Percentiles rank a stretch among this genome's conserved stretches.
Conservation (phyloP, 331 rosid genomes). For the Quercus lobata region DNA sequence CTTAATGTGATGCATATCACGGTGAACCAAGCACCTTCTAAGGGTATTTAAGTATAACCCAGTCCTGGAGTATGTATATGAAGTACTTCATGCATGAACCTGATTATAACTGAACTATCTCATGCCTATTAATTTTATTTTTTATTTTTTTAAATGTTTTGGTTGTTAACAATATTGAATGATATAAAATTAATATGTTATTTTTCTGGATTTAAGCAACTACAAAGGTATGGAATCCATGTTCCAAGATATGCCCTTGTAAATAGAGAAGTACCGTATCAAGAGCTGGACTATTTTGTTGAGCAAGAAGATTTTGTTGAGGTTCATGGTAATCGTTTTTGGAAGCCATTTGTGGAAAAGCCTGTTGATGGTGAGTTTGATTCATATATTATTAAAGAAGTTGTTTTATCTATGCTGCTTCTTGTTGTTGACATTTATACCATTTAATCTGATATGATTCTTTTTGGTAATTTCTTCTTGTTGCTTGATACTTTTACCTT, state of each 20-base stretch:
- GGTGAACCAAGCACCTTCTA: no score
- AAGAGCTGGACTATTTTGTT: conserved; percentile 75
- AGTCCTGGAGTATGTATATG: not conserved
- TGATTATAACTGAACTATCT: conserved; percentile 5
- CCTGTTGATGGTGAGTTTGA: conserved; percentile 84
- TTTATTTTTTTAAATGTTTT: not conserved
- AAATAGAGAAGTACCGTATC: conserved; percentile 71
- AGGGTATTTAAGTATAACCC: no score
- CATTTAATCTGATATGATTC: not conserved
- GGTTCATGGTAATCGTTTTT: conserved; percentile 79
- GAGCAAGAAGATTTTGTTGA: conserved; percentile 99
- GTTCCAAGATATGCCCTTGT: conserved; percentile 97
- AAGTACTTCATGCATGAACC: conserved; percentile 16
- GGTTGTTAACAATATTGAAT: conserved; percentile 3
- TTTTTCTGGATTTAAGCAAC: conserved; percentile 58
- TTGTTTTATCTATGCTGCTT: conserved; percentile 9
- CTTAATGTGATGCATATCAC: no score
- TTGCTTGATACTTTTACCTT: not conserved
- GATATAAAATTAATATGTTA: conserved; percentile 23
- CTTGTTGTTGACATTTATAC: not conserved
- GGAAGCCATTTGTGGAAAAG: conserved; percentile 99
- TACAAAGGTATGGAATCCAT: conserved; percentile 73
- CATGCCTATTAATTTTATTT: conserved; percentile 12
- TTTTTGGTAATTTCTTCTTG: not conserved
- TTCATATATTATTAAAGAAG: conserved; percentile 13